Evolutionary conservation across 805 yeast genomes (phyloP).

Genomic region (Candida parachauliodes): DNA sequence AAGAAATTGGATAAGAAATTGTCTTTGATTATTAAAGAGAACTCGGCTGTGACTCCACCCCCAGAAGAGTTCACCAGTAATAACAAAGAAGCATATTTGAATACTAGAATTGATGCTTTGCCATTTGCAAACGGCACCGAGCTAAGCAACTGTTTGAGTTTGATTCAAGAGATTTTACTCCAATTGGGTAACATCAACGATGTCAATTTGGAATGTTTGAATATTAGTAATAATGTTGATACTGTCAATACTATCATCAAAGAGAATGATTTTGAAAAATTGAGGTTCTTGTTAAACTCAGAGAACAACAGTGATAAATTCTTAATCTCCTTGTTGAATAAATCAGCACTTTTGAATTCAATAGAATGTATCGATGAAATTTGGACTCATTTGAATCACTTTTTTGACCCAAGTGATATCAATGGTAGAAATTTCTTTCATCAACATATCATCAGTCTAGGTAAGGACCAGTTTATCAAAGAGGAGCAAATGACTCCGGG

Average conservation of each 20-base stretch:
- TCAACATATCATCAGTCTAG: conserved; percentile 74
- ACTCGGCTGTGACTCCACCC: background rate
- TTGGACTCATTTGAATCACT: conserved; percentile 44
- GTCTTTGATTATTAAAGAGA: conserved; percentile 15
- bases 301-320: conserved; percentile 38
- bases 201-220: conserved; percentile 9
- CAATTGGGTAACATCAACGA: conserved; percentile 40
- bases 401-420: conserved; percentile 63
- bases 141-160: conserved; percentile 48
- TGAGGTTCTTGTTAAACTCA: conserved; percentile 39
- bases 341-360: conserved; percentile 56
- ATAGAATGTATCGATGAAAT: conserved; percentile 55
- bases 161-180: conserved; percentile 50
- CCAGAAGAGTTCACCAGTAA: conserved; percentile 24
- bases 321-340: conserved; percentile 59
- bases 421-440: conserved; percentile 83
- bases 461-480: conserved; percentile 50
- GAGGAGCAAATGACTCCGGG: conserved; percentile 33
- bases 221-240: conserved; percentile 11
- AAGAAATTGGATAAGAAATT: conserved; percentile 86
- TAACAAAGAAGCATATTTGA: conserved; percentile 42
- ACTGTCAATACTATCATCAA: conserved; percentile 20
- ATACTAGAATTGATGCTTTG: conserved; percentile 66
- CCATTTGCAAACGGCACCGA: conserved; percentile 75
- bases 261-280: conserved; percentile 42